Conservation (phyloP, 805 yeast genomes). For the Yarrowia bubula region DNA sequence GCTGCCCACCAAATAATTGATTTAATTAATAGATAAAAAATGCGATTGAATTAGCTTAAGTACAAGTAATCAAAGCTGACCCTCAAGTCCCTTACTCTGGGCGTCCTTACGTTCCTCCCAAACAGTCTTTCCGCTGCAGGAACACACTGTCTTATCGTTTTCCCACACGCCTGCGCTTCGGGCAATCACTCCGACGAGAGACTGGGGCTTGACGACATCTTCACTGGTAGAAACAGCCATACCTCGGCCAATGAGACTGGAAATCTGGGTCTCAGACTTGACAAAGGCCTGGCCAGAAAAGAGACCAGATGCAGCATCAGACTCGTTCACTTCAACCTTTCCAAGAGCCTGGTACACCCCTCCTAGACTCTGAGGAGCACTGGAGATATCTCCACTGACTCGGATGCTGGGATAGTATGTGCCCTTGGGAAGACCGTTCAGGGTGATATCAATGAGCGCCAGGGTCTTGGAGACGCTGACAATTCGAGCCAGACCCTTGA, state of each 20-base stretch:
- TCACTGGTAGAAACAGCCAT: slow-evolving; percentile 40
- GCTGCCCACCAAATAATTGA: not conserved
- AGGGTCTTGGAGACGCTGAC: slow-evolving; percentile 57
- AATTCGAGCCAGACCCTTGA: slow-evolving; percentile 83
- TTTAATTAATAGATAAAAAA: not conserved
- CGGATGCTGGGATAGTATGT: slow-evolving; percentile 68
- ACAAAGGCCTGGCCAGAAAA: slow-evolving; percentile 45
- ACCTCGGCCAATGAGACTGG: slow-evolving; percentile 67
- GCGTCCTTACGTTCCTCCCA: slow-evolving; percentile 95
- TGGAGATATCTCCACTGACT: slow-evolving; percentile 69
- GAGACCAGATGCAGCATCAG: slow-evolving; percentile 17
- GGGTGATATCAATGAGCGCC: slow-evolving; percentile 72
- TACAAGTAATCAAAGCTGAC: not conserved
- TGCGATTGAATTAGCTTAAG: not conserved
- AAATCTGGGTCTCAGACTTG: slow-evolving; percentile 46
- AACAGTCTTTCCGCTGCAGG: slow-evolving; percentile 90
- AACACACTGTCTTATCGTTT: slow-evolving; percentile 87
- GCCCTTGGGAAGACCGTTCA: slow-evolving; percentile 68
- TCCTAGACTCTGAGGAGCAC: slow-evolving; percentile 42
- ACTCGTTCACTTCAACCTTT: slow-evolving; percentile 30
- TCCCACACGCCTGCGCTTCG: slow-evolving; percentile 98
- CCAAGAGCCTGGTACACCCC: slow-evolving; percentile 42
- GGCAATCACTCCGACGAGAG: slow-evolving; percentile 83
- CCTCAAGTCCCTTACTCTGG: slow-evolving; percentile 49
- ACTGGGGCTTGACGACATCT: slow-evolving; percentile 31